A percentile compares a stretch with the other conserved stretches of the same genome.
These are phyloP conservation scores for Leccinum incarnatum DNA, from an alignment of 768 basidiomycete genomes.

Conservation along the genomic window DNA sequence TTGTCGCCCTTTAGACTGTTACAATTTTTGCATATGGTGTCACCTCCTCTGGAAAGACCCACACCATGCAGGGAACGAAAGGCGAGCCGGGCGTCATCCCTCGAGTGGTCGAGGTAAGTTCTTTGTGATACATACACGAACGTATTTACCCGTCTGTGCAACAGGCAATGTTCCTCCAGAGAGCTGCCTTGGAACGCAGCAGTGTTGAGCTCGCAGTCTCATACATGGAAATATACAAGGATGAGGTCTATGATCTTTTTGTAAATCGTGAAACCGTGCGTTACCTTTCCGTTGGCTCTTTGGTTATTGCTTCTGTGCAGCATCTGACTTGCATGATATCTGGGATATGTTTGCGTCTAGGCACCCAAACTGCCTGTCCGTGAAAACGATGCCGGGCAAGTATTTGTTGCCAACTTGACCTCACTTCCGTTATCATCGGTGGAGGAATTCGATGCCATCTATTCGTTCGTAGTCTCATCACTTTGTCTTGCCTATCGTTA, in stretches of 20 bases:
- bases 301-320: neutral
- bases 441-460: conserved; percentile 48
- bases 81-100: conserved; percentile 83
- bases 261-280: conserved; percentile 66
- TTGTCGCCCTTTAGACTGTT: conserved; percentile 51
- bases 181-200: conserved; percentile 37
- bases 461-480: conserved; percentile 37
- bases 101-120: conserved; percentile 64
- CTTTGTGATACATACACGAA: neutral
- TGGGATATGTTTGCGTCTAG: conserved; percentile 24
- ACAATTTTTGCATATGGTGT: conserved; percentile 92
- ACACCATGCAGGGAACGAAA: conserved; percentile 86
- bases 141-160: neutral
- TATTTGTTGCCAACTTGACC: conserved; percentile 53
- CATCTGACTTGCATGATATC: neutral
- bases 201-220: conserved; percentile 55
- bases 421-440: conserved; percentile 36
- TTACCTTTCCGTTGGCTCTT: conserved; percentile 5
- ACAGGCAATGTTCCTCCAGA: conserved; percentile 59
- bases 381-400: conserved; percentile 50
- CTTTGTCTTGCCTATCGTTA: neutral
- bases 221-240: conserved; percentile 91
- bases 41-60: conserved; percentile 87
- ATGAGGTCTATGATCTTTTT: conserved; percentile 86
- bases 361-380: conserved; percentile 54